Evolutionary conservation across 1,139 yeast species (phyloP).

Genomic region (Suhomyces bolitotheri): DNA sequence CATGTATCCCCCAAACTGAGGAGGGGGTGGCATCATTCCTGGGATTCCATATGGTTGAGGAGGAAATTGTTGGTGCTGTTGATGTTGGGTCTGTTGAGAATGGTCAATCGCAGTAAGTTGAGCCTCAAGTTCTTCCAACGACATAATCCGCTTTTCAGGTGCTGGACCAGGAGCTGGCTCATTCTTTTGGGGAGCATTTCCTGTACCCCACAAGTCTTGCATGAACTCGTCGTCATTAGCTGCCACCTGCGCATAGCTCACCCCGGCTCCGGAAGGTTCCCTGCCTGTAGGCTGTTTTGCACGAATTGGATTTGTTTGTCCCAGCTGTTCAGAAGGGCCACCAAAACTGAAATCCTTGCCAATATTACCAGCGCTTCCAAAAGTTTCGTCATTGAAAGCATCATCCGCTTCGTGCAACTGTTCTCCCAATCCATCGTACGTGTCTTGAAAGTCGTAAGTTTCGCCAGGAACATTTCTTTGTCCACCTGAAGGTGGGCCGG

Average conservation of each 20-base stretch:
- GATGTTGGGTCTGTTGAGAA: slow-evolving; percentile 21
- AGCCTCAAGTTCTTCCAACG: slow-evolving; percentile 77
- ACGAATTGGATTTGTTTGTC: no score
- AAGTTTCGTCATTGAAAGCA: slow-evolving; percentile 83
- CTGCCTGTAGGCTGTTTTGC: no score
- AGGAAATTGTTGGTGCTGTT: slow-evolving; percentile 22
- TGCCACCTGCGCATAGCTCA: slow-evolving; percentile 55
- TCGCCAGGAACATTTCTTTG: slow-evolving; percentile 20
- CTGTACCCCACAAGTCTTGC: slow-evolving; percentile 51
- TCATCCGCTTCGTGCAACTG: slow-evolving; percentile 71
- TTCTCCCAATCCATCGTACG: slow-evolving; percentile 78
- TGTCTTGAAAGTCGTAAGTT: slow-evolving; percentile 74
- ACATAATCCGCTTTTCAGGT: slow-evolving; percentile 50
- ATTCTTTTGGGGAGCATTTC: slow-evolving; percentile 29
- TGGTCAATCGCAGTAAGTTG: slow-evolving; percentile 56
- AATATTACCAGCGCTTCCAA: slow-evolving; percentile 61
- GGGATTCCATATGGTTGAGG: slow-evolving; percentile 35
- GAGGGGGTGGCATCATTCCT: slow-evolving; percentile 39
- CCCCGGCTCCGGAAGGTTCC: slow-evolving; percentile 19
- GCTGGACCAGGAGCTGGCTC: slow-evolving; percentile 12
- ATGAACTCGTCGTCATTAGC: slow-evolving; percentile 48
- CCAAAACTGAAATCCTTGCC: slow-evolving; percentile 81
- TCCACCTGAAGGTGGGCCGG: slow-evolving; percentile 35
- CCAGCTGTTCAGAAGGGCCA: slow-evolving; percentile 16
- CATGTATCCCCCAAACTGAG: slow-evolving; percentile 42